phyloP scores from a whole-genome alignment of 2,329 filamentous ascomycete genomes.

The Karstenula rhodostoma region DNA sequence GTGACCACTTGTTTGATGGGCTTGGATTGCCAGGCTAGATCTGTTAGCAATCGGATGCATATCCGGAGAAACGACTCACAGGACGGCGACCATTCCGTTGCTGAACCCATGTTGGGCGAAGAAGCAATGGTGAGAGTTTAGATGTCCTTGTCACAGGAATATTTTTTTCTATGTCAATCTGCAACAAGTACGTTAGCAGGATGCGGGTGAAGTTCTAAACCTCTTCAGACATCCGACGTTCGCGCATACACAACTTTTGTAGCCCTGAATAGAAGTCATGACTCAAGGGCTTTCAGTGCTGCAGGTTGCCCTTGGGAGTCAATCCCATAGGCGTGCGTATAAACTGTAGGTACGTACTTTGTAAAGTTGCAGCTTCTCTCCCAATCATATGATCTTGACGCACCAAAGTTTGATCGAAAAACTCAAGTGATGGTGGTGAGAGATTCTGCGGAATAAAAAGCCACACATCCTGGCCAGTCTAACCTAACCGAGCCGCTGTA shows the following conservation, averaged over 20 bases:
- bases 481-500: neutral
- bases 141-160: neutral
- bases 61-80: slow-evolving; percentile 6
- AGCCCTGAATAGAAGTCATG: neutral
- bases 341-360: neutral
- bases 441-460: slow-evolving; percentile 6
- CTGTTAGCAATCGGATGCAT: slow-evolving; percentile 19
- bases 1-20: slow-evolving; percentile 79
- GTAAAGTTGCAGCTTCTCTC: neutral
- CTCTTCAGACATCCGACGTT: neutral
- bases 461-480: slow-evolving; percentile 1
- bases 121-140: neutral
- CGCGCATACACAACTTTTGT: neutral
- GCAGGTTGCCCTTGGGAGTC: neutral
- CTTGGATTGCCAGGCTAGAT: slow-evolving; percentile 75
- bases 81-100: slow-evolving; percentile 19
- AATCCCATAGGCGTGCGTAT: too few species aligned
- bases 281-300: neutral
- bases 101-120: slow-evolving; percentile 9
- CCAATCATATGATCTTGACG: neutral
- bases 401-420: neutral
- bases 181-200: neutral
- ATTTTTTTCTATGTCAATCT: neutral
- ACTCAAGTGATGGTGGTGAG: neutral
- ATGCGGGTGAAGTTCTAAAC: neutral